Base-by-base conservation (phyloP, 176 grass and related monocot genomes). In the Oryza glumipatula region DNA sequence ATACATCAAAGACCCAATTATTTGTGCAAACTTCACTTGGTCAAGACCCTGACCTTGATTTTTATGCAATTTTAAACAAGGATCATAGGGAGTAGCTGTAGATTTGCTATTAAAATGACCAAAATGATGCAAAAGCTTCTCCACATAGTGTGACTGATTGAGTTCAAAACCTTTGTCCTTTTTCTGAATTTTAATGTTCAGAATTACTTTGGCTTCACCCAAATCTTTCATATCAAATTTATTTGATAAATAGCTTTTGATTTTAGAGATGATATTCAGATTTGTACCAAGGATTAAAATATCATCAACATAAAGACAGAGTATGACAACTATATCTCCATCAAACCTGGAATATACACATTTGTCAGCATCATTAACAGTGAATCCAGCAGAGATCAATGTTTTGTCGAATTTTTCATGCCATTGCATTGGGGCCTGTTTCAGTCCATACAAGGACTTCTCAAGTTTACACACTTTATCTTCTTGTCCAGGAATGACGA, bases 391-490 rank as follows among this genome's bases (percentile, higher is more conserved):
- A n/a, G 70, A 73, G 16, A 84, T 6, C 39, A 84, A n/a, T 17
- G 43, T 58, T 47, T 44, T 84, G 21, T 84, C 71, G 48, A 84
- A 76, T 17, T 49, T 84, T 84, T 84, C 71, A 24, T 84, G 80
- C 65, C 78, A 52, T 19, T 69, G 78, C 65, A 44, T 70, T 7
- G 33, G 24, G 12, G 77, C 30, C 12, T 81, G 6, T 81, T 81
- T 81, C 4, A 70, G 51, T 23, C 64, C 41, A 51, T 47, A 70
- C 1, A 81, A 7, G 22, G 78, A 81, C 12, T 48, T 49, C 0
- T 70, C 65, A 46, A 81, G 38, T 47, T 81, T 81, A 10, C 78
- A 81, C 13, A 70, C 65, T 32, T 68, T 70, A 6, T 70, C 51
- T 68, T 70, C 78, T 67, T 80, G 78, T 24, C 38, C n/a, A 15